Conservation (phyloP, 495 filamentous ascomycete genomes). For the Xylaria nigripes region DNA sequence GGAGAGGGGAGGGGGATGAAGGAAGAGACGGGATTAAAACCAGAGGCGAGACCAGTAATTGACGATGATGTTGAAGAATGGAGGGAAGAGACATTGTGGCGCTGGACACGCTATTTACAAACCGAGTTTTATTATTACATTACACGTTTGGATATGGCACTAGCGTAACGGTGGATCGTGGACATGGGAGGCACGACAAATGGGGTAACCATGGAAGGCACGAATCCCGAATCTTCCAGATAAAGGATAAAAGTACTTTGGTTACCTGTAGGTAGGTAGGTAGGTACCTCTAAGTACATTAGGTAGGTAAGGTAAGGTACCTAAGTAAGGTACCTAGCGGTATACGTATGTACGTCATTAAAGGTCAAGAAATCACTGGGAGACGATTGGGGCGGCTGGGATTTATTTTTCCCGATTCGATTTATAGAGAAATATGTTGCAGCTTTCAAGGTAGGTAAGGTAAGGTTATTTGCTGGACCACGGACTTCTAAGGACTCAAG, state of each 20-base stretch:
- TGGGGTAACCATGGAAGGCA: neutral
- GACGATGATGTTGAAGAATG: conserved; percentile 20
- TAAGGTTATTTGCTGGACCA: too few species aligned
- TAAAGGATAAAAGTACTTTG: too few species aligned
- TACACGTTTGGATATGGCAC: conserved; percentile 2
- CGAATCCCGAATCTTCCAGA: too few species aligned
- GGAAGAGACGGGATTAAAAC: conserved; percentile 3
- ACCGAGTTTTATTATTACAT: conserved; percentile 19
- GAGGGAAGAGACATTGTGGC: neutral
- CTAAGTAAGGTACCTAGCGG: too few species aligned
- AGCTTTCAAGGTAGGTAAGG: too few species aligned
- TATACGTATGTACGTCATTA: too few species aligned
- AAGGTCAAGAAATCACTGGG: too few species aligned
- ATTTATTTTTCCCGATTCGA: too few species aligned
- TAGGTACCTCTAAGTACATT: neutral
- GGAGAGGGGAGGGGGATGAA: conserved; percentile 13
- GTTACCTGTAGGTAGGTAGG: neutral
- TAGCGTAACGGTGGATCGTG: neutral
- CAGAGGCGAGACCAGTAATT: conserved; percentile 6
- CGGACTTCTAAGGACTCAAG: too few species aligned
- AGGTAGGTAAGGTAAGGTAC: neutral
- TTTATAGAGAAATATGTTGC: too few species aligned
- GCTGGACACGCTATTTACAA: neutral
- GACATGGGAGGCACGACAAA: neutral
- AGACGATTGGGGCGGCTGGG: too few species aligned